Conservation (phyloP, 106 monocot species). For the Allium cepa region DNA sequence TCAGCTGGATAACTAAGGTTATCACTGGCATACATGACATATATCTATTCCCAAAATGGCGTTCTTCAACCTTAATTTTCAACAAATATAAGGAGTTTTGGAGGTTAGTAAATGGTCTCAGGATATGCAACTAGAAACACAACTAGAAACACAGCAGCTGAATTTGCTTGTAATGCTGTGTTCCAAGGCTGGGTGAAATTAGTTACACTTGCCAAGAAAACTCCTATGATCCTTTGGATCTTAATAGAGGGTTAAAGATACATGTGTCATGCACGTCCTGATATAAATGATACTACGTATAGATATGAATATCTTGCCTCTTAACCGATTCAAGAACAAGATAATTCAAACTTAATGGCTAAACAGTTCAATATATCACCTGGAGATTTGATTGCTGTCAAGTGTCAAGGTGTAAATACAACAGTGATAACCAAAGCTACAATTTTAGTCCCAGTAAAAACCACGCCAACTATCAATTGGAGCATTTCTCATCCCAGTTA, state of each 20-base stretch:
- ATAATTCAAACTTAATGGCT: background rate
- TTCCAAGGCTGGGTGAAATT: conserved; percentile 19
- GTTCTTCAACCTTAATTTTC: too few relatives aligned
- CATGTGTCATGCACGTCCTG: conserved; percentile 21
- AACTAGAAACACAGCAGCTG: too few relatives aligned
- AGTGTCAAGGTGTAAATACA: background rate
- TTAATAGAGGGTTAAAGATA: background rate
- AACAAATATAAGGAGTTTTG: too few relatives aligned
- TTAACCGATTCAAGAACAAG: conserved; percentile 14
- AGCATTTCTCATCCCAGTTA: background rate
- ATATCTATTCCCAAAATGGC: too few relatives aligned
- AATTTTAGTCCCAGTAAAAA: conserved; percentile 18
- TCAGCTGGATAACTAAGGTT: too few relatives aligned
- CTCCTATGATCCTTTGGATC: background rate
- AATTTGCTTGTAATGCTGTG: conserved; percentile 11
- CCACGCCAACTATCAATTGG: conserved; percentile 6
- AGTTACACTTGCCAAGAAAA: conserved; percentile 6
- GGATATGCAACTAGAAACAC: too few relatives aligned
- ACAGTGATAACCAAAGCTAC: conserved; percentile 16
- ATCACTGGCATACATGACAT: too few relatives aligned
- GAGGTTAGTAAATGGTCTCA: too few relatives aligned
- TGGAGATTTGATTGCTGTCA: conserved; percentile 8
- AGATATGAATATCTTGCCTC: conserved; percentile 19
- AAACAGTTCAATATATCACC: conserved; percentile 8
- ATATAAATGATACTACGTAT: conserved; percentile 1